Evolutionary conservation across 495 filamentous ascomycete genomes (phyloP).

Genomic region (Neurospora sp.): DNA sequence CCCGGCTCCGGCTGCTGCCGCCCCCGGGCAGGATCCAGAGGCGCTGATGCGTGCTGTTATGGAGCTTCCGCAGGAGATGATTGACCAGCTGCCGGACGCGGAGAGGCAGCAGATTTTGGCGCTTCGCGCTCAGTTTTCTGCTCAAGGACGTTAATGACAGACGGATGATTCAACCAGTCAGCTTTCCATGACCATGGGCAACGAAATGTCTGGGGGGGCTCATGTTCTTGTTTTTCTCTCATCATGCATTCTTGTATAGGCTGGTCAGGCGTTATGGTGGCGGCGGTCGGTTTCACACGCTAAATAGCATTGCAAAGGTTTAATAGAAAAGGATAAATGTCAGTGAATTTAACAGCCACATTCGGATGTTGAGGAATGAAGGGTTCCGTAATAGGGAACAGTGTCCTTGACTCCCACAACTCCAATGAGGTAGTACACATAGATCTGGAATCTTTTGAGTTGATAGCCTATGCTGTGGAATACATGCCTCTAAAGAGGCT

Average conservation of each 20-base stretch:
- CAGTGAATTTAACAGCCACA: neutral
- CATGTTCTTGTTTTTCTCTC: neutral
- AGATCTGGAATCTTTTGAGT: no score
- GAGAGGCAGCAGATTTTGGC: constrained; percentile 69
- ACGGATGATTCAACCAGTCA: neutral
- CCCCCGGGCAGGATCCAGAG: constrained; percentile 47
- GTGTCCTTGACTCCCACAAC: no score
- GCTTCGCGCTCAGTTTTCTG: constrained; percentile 32
- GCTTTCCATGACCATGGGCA: neutral
- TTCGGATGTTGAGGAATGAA: no score
- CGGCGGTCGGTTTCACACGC: neutral
- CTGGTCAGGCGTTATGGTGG: neutral
- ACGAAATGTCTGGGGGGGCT: neutral
- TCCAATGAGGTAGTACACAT: no score
- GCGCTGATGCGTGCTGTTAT: constrained; percentile 67
- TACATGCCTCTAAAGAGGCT: neutral
- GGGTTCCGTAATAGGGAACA: no score
- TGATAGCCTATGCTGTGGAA: no score
- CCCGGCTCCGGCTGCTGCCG: constrained; percentile 22
- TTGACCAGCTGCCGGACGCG: constrained; percentile 62
- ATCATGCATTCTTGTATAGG: neutral
- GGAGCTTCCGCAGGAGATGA: constrained; percentile 60
- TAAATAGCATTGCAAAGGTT: neutral
- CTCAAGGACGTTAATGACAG: neutral
- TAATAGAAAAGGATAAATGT: neutral